These are phyloP conservation scores for Fusarium burgessii DNA, from an alignment of 2,329 filamentous ascomycete genomes.

Conservation along the genomic window DNA sequence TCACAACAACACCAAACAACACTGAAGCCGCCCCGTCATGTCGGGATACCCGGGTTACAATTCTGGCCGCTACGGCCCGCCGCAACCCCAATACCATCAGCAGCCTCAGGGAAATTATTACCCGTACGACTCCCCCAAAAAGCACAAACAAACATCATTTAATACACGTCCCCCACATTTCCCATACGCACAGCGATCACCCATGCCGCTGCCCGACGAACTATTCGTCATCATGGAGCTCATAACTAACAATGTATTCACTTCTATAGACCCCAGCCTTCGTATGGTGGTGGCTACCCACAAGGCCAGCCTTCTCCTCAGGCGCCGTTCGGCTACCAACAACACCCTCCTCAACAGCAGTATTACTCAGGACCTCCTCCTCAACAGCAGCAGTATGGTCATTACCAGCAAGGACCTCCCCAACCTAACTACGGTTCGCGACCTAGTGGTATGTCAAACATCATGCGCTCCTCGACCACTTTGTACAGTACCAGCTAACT, in stretches of 20 bases:
- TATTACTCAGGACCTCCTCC: constrained; percentile 54
- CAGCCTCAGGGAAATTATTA: constrained; percentile 58
- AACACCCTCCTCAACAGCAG: constrained; percentile 57
- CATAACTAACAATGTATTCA: constrained; percentile 40
- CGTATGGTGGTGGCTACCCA: constrained; percentile 63
- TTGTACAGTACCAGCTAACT: constrained; percentile 29
- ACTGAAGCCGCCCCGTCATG: constrained; percentile 56
- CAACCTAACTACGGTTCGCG: constrained; percentile 62
- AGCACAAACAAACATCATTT: constrained; percentile 3
- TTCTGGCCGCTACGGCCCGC: constrained; percentile 58
- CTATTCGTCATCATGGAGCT: constrained; percentile 13
- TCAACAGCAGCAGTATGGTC: constrained; percentile 51
- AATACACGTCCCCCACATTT: constrained; percentile 24
- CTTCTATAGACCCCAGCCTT: constrained; percentile 55
- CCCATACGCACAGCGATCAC: constrained; percentile 18
- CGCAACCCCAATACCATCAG: constrained; percentile 50
- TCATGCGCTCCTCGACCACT: not conserved
- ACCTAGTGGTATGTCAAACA: constrained; percentile 60
- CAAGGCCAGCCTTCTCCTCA: constrained; percentile 61
- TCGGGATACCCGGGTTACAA: constrained; percentile 72
- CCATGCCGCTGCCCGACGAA: constrained; percentile 13
- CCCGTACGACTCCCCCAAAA: constrained; percentile 57
- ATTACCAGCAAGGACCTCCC: constrained; percentile 50
- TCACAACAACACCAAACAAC: not conserved
- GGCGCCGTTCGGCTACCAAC: constrained; percentile 59